These are phyloP conservation scores for Lentinula boryana DNA, from an alignment of 768 basidiomycete species.

Conservation along the genomic window DNA sequence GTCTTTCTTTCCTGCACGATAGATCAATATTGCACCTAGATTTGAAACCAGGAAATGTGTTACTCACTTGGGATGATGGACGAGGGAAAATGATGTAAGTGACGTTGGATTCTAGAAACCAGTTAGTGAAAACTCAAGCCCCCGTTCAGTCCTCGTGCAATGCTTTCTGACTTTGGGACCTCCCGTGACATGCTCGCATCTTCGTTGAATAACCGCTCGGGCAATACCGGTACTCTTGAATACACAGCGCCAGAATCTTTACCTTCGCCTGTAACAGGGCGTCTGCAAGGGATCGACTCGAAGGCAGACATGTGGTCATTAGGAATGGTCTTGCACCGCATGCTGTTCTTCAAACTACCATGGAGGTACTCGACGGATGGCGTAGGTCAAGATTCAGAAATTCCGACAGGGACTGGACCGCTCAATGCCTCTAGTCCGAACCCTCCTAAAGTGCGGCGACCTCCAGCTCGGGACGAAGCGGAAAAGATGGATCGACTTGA, in stretches of 20 bases:
- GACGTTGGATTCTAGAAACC: not conserved
- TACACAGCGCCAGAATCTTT: constrained; percentile 88
- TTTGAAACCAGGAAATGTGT: constrained; percentile 89
- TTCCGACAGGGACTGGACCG: not conserved
- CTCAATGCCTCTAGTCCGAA: not conserved
- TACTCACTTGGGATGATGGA: constrained; percentile 89
- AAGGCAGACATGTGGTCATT: constrained; percentile 97
- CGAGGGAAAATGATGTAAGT: constrained; percentile 73
- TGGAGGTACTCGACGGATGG: constrained; percentile 68
- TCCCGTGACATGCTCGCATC: constrained; percentile 80
- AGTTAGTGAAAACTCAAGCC: not conserved
- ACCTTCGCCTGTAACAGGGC: constrained; percentile 56
- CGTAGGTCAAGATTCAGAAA: constrained; percentile 29
- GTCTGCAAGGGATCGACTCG: constrained; percentile 68
- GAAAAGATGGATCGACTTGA: constrained; percentile 70
- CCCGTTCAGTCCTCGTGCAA: constrained; percentile 70
- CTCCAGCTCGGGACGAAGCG: constrained; percentile 33
- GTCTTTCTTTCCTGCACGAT: constrained; percentile 83
- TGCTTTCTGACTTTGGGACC: constrained; percentile 95
- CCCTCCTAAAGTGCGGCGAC: constrained; percentile 17
- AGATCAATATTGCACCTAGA: constrained; percentile 88
- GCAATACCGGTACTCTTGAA: constrained; percentile 93
- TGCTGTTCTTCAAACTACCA: constrained; percentile 87
- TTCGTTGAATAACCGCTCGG: constrained; percentile 64
- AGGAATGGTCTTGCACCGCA: constrained; percentile 92